Conservation (phyloP, 2,329 filamentous ascomycete genomes). For the Cryphonectria japonica region DNA sequence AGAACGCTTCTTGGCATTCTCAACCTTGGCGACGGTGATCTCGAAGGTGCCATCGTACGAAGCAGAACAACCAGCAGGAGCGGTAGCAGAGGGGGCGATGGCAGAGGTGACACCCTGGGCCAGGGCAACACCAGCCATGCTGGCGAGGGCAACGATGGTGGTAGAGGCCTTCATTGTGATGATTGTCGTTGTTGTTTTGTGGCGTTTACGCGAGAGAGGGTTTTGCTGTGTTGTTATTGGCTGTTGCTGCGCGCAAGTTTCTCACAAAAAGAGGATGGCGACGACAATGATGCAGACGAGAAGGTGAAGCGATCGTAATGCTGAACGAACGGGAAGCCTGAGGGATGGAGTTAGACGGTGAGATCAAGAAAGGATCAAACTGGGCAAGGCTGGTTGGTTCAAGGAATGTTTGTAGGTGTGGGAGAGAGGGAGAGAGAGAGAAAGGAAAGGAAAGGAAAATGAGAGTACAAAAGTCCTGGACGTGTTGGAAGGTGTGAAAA, state of each 20-base stretch:
- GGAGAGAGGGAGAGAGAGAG: not conserved
- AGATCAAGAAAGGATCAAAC: slow-evolving; percentile 5
- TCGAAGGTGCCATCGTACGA: slow-evolving; percentile 59
- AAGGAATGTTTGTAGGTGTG: not conserved
- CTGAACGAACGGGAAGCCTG: slow-evolving; percentile 4
- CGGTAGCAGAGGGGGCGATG: slow-evolving; percentile 47
- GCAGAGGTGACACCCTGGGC: slow-evolving; percentile 49
- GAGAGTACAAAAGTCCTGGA: not conserved
- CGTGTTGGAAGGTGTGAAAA: slow-evolving; percentile 17
- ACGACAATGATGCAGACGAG: not conserved
- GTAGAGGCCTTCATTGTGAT: slow-evolving; percentile 41
- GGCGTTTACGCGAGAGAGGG: not conserved
- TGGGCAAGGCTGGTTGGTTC: not conserved
- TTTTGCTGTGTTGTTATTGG: not conserved
- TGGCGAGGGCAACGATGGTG: slow-evolving; percentile 44
- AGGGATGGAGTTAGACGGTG: slow-evolving; percentile 3
- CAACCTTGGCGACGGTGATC: slow-evolving; percentile 55
- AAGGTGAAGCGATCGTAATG: slow-evolving; percentile 2
- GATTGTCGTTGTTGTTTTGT: slow-evolving; percentile 4
- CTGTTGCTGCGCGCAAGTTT: not conserved
- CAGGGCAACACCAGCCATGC: slow-evolving; percentile 45
- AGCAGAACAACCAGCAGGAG: slow-evolving; percentile 56
- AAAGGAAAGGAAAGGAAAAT: not conserved
- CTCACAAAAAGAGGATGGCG: not conserved
- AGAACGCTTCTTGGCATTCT: slow-evolving; percentile 43